These are phyloP conservation scores for Claviceps pazoutovae DNA, from an alignment of 2,329 filamentous ascomycete genomes.

Conservation along the genomic window DNA sequence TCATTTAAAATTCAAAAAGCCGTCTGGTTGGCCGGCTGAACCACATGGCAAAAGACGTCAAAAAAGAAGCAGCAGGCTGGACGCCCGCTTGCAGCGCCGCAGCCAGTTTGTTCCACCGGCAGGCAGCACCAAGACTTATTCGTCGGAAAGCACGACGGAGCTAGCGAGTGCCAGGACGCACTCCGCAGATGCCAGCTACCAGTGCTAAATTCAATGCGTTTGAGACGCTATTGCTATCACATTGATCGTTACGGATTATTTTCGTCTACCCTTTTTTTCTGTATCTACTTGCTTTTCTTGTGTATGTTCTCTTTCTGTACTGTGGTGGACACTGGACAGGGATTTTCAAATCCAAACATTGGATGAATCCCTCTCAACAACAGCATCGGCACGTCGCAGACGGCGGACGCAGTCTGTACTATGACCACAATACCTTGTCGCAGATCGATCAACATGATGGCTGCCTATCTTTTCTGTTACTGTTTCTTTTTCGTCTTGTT, in stretches of 20 bases:
- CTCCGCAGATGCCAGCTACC: constrained; percentile 19
- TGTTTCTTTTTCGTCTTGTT: background rate
- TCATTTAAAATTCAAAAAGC: constrained; percentile 20
- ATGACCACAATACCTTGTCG: background rate
- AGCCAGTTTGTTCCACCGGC: constrained; percentile 18
- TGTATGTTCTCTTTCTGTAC: background rate
- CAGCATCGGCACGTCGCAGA: background rate
- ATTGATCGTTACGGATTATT: background rate
- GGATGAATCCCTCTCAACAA: background rate
- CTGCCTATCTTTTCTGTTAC: background rate
- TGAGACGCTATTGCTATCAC: background rate
- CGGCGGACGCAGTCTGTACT: background rate
- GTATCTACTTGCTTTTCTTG: background rate
- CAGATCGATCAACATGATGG: background rate
- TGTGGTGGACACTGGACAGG: background rate
- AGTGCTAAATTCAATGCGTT: background rate
- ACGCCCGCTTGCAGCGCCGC: background rate
- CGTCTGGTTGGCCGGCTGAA: constrained; percentile 21
- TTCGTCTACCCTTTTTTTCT: background rate
- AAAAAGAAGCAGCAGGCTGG: background rate
- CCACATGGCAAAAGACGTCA: constrained; percentile 15
- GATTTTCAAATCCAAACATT: background rate
- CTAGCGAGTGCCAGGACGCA: constrained; percentile 26
- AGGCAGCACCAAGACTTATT: constrained; percentile 22
- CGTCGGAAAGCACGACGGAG: constrained; percentile 38